Base-by-base conservation (phyloP, 2,329 filamentous ascomycete species). In the Lasiodiplodia citricola region DNA sequence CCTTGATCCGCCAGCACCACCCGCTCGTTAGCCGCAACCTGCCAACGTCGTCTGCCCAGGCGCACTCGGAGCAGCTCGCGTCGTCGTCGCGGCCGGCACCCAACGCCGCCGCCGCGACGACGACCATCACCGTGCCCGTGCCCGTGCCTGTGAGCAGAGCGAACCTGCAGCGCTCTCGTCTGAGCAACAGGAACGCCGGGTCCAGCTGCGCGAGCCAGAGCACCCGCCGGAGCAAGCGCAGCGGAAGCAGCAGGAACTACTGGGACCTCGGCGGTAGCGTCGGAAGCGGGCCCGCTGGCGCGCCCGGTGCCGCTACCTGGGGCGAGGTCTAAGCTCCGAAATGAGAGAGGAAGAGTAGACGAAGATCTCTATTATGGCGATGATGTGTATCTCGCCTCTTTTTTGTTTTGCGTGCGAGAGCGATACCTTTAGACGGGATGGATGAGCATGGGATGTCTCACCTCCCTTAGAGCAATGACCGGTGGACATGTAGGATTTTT, bases 231-330 rank as follows among this genome's bases (percentile, higher is more conserved):
- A 92, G 88, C 41, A 90, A 88, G 50, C 85, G 79, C 4, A 92
- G 89, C 74, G 87, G 88, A 41, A 94, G 92, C 55, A 92, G 90
- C 56, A 84, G 93, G 66, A 93, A 97, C 77, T 97, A 96, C 79
- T 97, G 94, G 94, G 94, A 97, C 78, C 88, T 97, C 72, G 93
- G 93, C 31, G 92, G 89, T 6, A 94, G 90, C 73, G 87, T 93
- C 28, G 92, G 92, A 2, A 94, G 92, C 67, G 81, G 82, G 16
- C 65, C 65, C 21, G 65, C 25, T n/a, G 65, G 65, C 7, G 65
- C 60, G 47, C 60, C 60, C 21, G 44, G 60, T 21, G 60, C 60
- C 18, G 60, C 44, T 13, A 52, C 60, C 37, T 64, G 60, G 60
- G 60, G 44, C 31, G 60, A 64, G 6, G 60, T 64, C 18, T 64